Evolutionary conservation across 768 basidiomycete species (phyloP), one percentile per base, ranked within the genome.

Genomic region (Hygrophorus russula): DNA sequence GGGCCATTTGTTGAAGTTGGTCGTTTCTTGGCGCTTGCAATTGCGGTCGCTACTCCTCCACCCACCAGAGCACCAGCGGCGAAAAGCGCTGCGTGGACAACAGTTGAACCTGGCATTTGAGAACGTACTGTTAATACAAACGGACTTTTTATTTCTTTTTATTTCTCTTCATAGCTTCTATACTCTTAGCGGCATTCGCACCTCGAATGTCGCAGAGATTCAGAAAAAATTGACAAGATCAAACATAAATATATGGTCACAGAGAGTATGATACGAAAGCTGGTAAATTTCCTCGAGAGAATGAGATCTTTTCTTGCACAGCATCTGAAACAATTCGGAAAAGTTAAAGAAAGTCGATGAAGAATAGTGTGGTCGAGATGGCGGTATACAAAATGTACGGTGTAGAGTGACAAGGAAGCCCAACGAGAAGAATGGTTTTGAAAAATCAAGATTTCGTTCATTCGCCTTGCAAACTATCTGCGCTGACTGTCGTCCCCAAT

Each of bases 41-140:
- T 55, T 13, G 58, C 70, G 3, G 73, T 68, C 24, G 75, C 77
- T 40, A 82, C 71, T 7, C 86, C 81, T 13, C 88, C 87, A 31
- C 91, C 91, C 18, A 92, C 65, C 17, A 81, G 57, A 1, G 87
- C 83, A 18, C 91, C 91, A 34, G 84, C 79, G 42, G 90, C 80
- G 57, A 94, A 93, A 39, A 83, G 71, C 17, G 79, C 81, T 17
- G 73, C 78, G 49, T 77, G 82, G 2, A 83, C 51, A 42, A 80
- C 49, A 38, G 65, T 62, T 27, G 73, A 59, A 14, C 58, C 56
- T 15, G 66, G 51, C 65, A 55, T 55, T 33, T 12, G 14, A n/a
- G n/a, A n/a, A n/a, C n/a, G n/a, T n/a, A n/a, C n/a, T n/a, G n/a
- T n/a, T n/a, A n/a, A n/a, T n/a, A n/a, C n/a, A n/a, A n/a, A n/a